Conservation (phyloP, 805 yeast species). For the Lachancea fermentati region DNA sequence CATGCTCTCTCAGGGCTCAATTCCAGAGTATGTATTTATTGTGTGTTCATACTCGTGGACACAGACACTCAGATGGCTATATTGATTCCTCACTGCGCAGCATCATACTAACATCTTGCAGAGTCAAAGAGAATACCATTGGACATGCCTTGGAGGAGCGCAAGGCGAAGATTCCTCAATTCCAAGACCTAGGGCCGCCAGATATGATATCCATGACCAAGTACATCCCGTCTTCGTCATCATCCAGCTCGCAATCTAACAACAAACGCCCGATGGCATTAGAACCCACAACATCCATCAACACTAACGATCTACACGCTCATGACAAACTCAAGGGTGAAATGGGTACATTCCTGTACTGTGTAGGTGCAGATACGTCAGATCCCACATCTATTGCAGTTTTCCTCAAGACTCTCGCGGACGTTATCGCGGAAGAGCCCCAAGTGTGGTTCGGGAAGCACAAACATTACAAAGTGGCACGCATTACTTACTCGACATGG, state of each 20-base stretch:
- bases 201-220: slow-evolving; percentile 43
- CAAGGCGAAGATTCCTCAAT: slow-evolving; percentile 50
- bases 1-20: slow-evolving; percentile 49
- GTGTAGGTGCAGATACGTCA: slow-evolving; percentile 70
- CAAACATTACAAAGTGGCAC: slow-evolving; percentile 64
- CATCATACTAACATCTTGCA: slow-evolving; percentile 10
- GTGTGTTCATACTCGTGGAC: not conserved
- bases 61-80: no score
- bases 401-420: slow-evolving; percentile 61
- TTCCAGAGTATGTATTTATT: slow-evolving; percentile 46
- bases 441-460: slow-evolving; percentile 80
- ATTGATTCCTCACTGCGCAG: no score
- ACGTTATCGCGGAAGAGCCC: slow-evolving; percentile 51
- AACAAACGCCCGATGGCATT: slow-evolving; percentile 6
- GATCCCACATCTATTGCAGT: slow-evolving; percentile 77
- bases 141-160: slow-evolving; percentile 62
- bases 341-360: slow-evolving; percentile 68
- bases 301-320: slow-evolving; percentile 20
- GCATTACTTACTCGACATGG: slow-evolving; percentile 62
- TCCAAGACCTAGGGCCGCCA: slow-evolving; percentile 69
- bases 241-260: slow-evolving; percentile 7
- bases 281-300: slow-evolving; percentile 8
- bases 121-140: slow-evolving; percentile 52
- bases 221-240: slow-evolving; percentile 27
- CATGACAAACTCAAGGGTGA: slow-evolving; percentile 41